A percentile compares a stretch with the other conserved stretches of the same genome.
Evolutionary conservation across 2,329 filamentous ascomycete species (phyloP).

Genomic region (Coleophoma eucalyptorum): DNA sequence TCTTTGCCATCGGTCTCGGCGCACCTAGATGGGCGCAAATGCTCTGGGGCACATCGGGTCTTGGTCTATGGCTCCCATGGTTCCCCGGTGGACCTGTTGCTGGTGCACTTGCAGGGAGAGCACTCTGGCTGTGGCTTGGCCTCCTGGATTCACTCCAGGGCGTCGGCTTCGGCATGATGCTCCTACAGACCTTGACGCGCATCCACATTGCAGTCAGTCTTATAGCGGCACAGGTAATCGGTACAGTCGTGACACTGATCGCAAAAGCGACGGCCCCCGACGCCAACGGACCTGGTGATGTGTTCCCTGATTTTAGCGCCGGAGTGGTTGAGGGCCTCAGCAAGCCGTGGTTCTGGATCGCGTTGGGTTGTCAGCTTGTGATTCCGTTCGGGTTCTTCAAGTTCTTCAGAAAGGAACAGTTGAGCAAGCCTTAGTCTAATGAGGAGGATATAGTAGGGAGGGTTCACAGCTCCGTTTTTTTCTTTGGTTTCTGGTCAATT

Average conservation of each 20-base stretch:
- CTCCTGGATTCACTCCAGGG: slow-evolving; percentile 60
- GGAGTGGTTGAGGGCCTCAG: slow-evolving; percentile 38
- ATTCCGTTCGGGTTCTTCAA: slow-evolving; percentile 52
- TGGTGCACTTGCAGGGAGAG: slow-evolving; percentile 50
- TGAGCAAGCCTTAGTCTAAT: slow-evolving; percentile 46
- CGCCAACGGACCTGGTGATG: slow-evolving; percentile 52
- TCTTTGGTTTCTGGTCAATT: too few species aligned
- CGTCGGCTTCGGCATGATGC: slow-evolving; percentile 62
- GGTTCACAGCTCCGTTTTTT: too few species aligned
- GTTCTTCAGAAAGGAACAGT: slow-evolving; percentile 53
- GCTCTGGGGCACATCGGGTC: slow-evolving; percentile 57
- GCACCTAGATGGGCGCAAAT: slow-evolving; percentile 64
- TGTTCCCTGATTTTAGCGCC: slow-evolving; percentile 56
- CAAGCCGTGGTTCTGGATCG: slow-evolving; percentile 57
- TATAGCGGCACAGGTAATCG: slow-evolving; percentile 55
- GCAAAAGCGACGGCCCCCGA: slow-evolving; percentile 57
- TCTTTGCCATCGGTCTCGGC: slow-evolving; percentile 63
- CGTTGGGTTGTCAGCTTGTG: slow-evolving; percentile 48
- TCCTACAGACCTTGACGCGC: slow-evolving; percentile 58
- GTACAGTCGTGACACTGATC: slow-evolving; percentile 56
- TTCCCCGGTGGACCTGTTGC: slow-evolving; percentile 44
- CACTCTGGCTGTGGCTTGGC: slow-evolving; percentile 63
- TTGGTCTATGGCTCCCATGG: slow-evolving; percentile 60
- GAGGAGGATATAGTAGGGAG: too few species aligned
- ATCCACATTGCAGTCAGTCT: slow-evolving; percentile 60